These are phyloP conservation scores for Tetracladium setigerum DNA, from an alignment of 495 filamentous ascomycete genomes.

Conservation along the genomic window DNA sequence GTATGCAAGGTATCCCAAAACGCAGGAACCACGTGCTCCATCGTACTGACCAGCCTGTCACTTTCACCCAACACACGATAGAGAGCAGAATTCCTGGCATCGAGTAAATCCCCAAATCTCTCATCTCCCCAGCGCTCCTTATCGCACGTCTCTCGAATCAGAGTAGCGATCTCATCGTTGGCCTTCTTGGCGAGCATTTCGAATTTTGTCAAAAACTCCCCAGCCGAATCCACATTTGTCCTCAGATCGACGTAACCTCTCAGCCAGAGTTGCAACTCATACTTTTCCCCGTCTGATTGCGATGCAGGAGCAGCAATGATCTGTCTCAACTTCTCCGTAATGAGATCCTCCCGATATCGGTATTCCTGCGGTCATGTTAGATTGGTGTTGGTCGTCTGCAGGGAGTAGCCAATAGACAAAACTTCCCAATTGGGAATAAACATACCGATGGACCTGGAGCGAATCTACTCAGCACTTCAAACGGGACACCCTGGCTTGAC, in stretches of 20 bases:
- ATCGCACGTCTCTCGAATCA: constrained; percentile 8
- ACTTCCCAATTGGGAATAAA: background rate
- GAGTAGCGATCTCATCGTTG: constrained; percentile 20
- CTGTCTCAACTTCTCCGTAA: constrained; percentile 9
- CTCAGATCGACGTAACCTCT: constrained; percentile 14
- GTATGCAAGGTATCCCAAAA: constrained; percentile 11
- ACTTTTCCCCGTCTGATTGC: constrained; percentile 21
- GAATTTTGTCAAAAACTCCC: constrained; percentile 7
- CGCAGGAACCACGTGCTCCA: constrained; percentile 7
- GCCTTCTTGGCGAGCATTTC: constrained; percentile 19
- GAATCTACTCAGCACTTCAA: constrained; percentile 32
- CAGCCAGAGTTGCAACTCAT: constrained; percentile 29
- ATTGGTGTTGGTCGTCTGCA: background rate
- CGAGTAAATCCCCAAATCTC: constrained; percentile 2
- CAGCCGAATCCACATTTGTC: constrained; percentile 10
- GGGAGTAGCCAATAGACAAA: too few species aligned
- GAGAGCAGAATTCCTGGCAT: constrained; percentile 10
- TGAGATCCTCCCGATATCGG: constrained; percentile 11
- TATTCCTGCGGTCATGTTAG: constrained; percentile 10
- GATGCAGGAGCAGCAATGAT: background rate
- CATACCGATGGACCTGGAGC: constrained; percentile 40
- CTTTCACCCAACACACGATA: background rate
- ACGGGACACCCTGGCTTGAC: constrained; percentile 21
- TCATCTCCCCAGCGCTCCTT: constrained; percentile 5
- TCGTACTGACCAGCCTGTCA: background rate